These are phyloP conservation scores for Cyclotella sp. DNA, from an alignment of 108 stramenopile species.

Conservation along the genomic window DNA sequence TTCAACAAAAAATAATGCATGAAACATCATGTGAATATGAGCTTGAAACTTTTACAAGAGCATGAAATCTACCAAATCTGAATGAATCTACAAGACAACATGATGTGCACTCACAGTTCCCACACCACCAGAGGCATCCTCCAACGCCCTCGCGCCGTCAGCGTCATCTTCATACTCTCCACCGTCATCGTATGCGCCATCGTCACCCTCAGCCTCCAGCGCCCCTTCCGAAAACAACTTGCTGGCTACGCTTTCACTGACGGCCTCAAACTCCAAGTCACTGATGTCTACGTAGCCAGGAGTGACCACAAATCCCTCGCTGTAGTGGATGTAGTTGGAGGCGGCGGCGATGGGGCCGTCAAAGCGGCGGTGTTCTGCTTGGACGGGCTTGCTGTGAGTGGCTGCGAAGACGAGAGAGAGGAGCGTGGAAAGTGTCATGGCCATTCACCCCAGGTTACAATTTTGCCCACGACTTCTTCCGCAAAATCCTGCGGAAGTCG, in stretches of 20 bases:
- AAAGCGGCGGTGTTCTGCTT: constrained; percentile 48
- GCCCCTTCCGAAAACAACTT: constrained; percentile 7
- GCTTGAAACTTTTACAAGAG: background rate
- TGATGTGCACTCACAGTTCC: constrained; percentile 17
- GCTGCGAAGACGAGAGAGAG: too few relatives aligned
- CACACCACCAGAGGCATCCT: constrained; percentile 24
- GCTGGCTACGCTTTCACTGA: constrained; percentile 7
- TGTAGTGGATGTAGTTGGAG: constrained; percentile 68
- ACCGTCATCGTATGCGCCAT: constrained; percentile 38
- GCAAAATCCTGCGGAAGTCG: too few relatives aligned
- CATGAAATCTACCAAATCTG: background rate
- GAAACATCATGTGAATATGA: constrained; percentile 7
- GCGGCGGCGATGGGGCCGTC: constrained; percentile 50
- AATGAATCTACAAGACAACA: background rate
- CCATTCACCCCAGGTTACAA: too few relatives aligned
- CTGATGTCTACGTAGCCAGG: constrained; percentile 84
- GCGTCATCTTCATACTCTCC: constrained; percentile 31
- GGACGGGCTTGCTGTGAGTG: too few relatives aligned
- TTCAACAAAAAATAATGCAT: background rate
- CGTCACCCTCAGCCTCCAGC: constrained; percentile 14
- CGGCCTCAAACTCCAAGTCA: constrained; percentile 50
- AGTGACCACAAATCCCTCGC: constrained; percentile 75
- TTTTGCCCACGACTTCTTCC: too few relatives aligned
- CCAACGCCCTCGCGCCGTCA: constrained; percentile 8
- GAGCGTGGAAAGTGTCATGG: too few relatives aligned